Conservation (phyloP, 257 asterid genomes). For the Anisodus tanguticus region DNA sequence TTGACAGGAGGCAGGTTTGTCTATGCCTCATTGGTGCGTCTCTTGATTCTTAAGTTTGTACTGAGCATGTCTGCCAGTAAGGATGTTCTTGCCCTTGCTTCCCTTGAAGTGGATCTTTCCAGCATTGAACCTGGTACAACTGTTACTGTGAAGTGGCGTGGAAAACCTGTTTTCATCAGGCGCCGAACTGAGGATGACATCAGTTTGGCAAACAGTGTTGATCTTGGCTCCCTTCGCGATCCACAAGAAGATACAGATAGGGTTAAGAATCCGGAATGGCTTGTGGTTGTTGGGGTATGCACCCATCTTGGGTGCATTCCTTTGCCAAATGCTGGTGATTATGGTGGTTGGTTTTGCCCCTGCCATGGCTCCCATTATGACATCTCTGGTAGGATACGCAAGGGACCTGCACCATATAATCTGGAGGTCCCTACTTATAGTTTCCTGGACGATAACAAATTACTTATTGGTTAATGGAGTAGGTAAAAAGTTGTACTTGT, state of each 20-base stretch:
- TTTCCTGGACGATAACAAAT: conserved; percentile 80
- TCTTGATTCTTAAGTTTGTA: conserved; percentile 77
- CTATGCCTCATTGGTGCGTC: conserved; percentile 87
- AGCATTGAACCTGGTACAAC: conserved; percentile 90
- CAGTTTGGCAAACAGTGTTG: conserved; percentile 75
- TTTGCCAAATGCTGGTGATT: conserved; percentile 94
- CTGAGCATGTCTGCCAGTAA: conserved; percentile 97
- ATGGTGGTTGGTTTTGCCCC: conserved; percentile 97
- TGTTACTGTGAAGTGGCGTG: conserved; percentile 96
- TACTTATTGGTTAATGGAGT: conserved; percentile 63
- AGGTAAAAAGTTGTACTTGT: neutral
- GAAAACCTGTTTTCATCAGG: conserved; percentile 92
- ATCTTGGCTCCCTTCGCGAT: conserved; percentile 69
- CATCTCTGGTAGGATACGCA: conserved; percentile 89
- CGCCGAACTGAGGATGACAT: conserved; percentile 81
- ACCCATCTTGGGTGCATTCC: conserved; percentile 94
- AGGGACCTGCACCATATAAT: conserved; percentile 88
- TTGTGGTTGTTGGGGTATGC: conserved; percentile 83
- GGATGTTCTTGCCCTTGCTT: conserved; percentile 89
- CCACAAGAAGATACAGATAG: conserved; percentile 87
- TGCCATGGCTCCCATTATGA: conserved; percentile 94
- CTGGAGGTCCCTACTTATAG: conserved; percentile 87
- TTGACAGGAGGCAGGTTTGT: conserved; percentile 91
- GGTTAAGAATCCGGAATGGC: conserved; percentile 92
- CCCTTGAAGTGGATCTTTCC: conserved; percentile 83